phyloP scores from a whole-genome alignment of 2,329 filamentous ascomycete genomes.

The Grosmannia clavigera region DNA sequence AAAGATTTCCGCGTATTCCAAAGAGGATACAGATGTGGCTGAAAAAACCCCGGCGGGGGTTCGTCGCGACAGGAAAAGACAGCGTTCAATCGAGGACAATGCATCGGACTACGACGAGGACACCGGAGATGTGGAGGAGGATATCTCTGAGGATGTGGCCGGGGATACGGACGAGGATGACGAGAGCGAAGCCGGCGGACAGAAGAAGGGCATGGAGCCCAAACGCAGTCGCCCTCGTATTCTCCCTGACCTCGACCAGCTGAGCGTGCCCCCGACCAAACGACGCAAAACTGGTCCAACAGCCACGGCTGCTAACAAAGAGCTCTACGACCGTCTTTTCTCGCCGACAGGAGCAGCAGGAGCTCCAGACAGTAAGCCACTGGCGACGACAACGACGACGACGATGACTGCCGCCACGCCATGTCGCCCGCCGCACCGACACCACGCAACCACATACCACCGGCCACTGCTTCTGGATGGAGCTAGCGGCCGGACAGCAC shows the following conservation, averaged over 20 bases:
- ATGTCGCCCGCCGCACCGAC: constrained; percentile 16
- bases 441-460: constrained; percentile 34
- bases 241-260: not conserved
- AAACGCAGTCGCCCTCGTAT: not conserved
- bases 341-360: not conserved
- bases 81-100: not conserved
- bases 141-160: not conserved
- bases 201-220: not conserved
- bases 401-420: constrained; percentile 1
- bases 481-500: constrained; percentile 15
- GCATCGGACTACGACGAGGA: not conserved
- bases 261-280: not conserved
- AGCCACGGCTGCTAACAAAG: not conserved
- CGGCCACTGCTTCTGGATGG: constrained; percentile 34
- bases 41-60: not conserved
- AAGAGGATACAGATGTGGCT: not conserved
- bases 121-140: not conserved
- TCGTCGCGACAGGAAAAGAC: not conserved
- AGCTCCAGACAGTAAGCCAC: not conserved
- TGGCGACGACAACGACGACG: not conserved
- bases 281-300: not conserved
- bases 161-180: not conserved
- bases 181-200: not conserved
- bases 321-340: not conserved
- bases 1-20: not conserved